A percentile compares a stretch with the other conserved stretches of the same genome.
Evolutionary conservation across 140 eudicot species (phyloP).

Genomic region (Flaveria floridana): DNA sequence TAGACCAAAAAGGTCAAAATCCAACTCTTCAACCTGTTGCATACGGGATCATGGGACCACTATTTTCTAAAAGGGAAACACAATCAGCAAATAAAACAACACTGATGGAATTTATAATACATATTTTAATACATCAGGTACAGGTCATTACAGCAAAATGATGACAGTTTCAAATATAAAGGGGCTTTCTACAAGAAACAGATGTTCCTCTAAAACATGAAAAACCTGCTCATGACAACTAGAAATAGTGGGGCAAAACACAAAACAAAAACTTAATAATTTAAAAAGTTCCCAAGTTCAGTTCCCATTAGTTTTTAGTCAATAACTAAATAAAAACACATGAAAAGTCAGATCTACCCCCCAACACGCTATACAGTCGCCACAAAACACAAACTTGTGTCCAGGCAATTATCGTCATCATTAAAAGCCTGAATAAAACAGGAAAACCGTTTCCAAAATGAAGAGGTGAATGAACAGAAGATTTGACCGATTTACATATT

Average conservation of each 20-base stretch:
- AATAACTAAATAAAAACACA: constrained; percentile 33
- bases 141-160: constrained; percentile 30
- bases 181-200: constrained; percentile 35
- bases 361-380: constrained; percentile 37
- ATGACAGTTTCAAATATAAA: constrained; percentile 12
- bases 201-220: constrained; percentile 34
- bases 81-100: neutral
- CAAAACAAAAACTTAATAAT: neutral
- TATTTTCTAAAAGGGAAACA: neutral
- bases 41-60: constrained; percentile 9
- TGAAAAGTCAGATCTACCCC: constrained; percentile 39
- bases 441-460: constrained; percentile 27
- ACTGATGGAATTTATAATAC: constrained; percentile 12
- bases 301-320: constrained; percentile 25
- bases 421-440: constrained; percentile 1
- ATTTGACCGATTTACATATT: constrained; percentile 31
- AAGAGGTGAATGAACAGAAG: constrained; percentile 31
- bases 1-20: neutral
- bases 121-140: constrained; percentile 22
- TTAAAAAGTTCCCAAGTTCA: constrained; percentile 22
- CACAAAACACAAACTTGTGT: constrained; percentile 33
- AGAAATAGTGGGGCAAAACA: constrained; percentile 20
- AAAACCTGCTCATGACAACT: constrained; percentile 36
- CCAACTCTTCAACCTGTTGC: neutral
- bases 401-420: constrained; percentile 22